A percentile compares a stretch with the other conserved stretches of the same genome.
phyloP scores from a whole-genome alignment of 495 filamentous ascomycete genomes.

The Neurospora intermedia region DNA sequence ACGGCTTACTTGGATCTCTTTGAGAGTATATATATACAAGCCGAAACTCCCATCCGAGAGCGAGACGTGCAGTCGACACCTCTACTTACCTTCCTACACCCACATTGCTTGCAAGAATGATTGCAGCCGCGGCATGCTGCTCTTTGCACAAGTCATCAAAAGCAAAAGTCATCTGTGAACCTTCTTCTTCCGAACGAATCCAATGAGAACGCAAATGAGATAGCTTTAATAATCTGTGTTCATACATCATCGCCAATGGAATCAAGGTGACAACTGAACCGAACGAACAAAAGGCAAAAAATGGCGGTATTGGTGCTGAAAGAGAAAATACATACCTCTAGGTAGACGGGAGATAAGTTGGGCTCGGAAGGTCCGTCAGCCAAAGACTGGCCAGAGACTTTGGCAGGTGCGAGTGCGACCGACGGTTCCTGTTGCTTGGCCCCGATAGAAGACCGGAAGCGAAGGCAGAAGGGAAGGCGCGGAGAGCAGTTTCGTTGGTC shows the following conservation, averaged over 20 bases:
- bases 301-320: background rate
- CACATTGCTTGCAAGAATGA: background rate
- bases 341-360: background rate
- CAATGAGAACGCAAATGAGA: background rate
- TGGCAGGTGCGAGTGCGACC: background rate
- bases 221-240: background rate
- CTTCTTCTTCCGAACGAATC: background rate
- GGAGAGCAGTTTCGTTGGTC: background rate
- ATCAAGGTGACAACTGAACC: background rate
- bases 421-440: background rate
- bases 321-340: no score
- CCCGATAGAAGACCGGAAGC: background rate
- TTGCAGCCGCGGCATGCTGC: background rate
- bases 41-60: background rate
- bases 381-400: background rate
- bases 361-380: background rate
- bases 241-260: background rate
- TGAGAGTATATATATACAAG: no score
- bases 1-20: background rate
- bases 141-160: background rate
- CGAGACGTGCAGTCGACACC: background rate
- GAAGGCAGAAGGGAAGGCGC: background rate
- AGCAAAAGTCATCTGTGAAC: background rate
- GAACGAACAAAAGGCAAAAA: background rate
- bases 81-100: background rate